Evolutionary conservation across 2,329 filamentous ascomycete species (phyloP), one percentile per base, ranked within the genome.

Genomic region (Arthroderma sp.): DNA sequence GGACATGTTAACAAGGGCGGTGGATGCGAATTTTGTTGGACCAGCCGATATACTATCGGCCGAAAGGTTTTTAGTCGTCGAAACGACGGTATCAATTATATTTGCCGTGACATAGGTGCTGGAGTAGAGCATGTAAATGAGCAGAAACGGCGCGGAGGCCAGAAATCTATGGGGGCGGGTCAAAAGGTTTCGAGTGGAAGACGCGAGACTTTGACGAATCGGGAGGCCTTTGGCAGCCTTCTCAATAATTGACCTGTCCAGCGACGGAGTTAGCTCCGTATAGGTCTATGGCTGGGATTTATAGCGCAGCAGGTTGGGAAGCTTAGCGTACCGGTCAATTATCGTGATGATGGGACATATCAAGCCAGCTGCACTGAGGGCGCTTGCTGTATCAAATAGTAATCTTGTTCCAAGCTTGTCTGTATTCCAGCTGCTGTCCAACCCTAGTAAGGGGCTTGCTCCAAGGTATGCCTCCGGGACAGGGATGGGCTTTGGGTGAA

Each of bases 91-190:
- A 68, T 96, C 89, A 59, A 94, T 78, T 8, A 75, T 67, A 68
- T 95, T 95, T 51, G 89, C 88, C 1, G 85, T 86, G 8, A 91
- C 68, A 68, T 95, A 95, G 48, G 89, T 96, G 53, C 84, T 82
- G 49, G 80, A 84, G 71, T 95, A 96, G 37, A 94, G 71, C 43
- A 68, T 67, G 47, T 70, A 70, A 45, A 72, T 70, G 22, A 72
- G 61, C 47, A 69, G 54, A 53, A 70, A 71, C 2, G 69, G 69
- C 4, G 69, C 71, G 50, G 65, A 66, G 43, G 62, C 50, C 50
- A 71, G 60, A 57, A 69, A 71, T n/a, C 47, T 54, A 45, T 56
- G 58, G 5, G 68, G 69, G 29, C 60, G 59, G 29, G 57, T 52
- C 45, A 67, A 39, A 50, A 70, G 66, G 5, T 59, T 60, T 8